Percentiles rank a stretch among this genome's conserved stretches.
phyloP scores from a whole-genome alignment of 371 early-diverging fungal species.

The Thermomucor indicae-seudaticae region DNA sequence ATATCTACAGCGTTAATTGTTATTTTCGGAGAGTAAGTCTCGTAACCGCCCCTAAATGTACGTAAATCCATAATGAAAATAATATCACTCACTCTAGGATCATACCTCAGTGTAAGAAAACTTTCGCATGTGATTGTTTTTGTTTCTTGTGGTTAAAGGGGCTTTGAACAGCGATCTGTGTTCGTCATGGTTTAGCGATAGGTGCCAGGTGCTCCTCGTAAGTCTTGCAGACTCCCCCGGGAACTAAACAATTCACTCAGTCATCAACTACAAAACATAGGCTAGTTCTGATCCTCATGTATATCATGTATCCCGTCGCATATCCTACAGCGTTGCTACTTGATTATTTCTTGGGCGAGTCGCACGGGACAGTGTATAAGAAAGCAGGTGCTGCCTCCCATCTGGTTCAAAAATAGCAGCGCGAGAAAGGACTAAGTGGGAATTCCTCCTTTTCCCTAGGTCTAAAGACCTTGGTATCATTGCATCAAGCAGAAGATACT shows the following conservation, averaged over 20 bases:
- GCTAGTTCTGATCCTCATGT: constrained; percentile 68
- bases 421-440: background rate
- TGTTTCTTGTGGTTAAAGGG: too few species aligned
- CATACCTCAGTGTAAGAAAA: constrained; percentile 48
- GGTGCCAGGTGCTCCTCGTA: constrained; percentile 70
- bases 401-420: background rate
- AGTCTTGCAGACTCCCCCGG: too few species aligned
- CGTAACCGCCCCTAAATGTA: too few species aligned
- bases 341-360: constrained; percentile 75
- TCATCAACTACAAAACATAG: too few species aligned
- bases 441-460: constrained; percentile 31
- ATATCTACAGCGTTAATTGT: constrained; percentile 86
- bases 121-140: too few species aligned
- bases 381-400: constrained; percentile 52
- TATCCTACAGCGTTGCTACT: constrained; percentile 78
- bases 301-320: constrained; percentile 68
- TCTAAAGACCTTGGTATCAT: constrained; percentile 86
- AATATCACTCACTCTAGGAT: constrained; percentile 28
- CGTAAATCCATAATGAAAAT: background rate
- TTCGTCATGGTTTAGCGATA: constrained; percentile 71
- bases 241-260: too few species aligned
- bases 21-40: constrained; percentile 88
- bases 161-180: constrained; percentile 44
- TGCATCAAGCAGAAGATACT: constrained; percentile 70
- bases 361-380: constrained; percentile 77